Conservation (phyloP, 2,329 filamentous ascomycete genomes). For the Epichloe coenophiala region DNA sequence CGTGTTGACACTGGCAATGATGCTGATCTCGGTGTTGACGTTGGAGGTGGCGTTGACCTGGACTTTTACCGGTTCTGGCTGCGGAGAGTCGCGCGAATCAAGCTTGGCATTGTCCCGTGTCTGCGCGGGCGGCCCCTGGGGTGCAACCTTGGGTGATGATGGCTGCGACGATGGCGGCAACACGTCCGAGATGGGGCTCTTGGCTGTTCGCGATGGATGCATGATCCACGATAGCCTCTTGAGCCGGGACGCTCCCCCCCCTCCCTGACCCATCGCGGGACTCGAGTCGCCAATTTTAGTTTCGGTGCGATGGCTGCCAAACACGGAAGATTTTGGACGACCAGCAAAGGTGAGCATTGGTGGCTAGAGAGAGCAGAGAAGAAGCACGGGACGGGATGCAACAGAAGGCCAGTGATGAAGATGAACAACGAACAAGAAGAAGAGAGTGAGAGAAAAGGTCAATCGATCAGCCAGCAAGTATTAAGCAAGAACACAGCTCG, state of each 20-base stretch:
- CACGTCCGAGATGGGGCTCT: conserved; percentile 28
- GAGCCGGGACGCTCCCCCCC: conserved; percentile 5
- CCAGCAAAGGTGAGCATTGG: conserved; percentile 6
- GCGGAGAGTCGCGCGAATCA: neutral
- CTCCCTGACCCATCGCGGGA: conserved; percentile 1
- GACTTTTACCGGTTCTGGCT: neutral
- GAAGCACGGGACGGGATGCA: neutral
- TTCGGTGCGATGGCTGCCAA: conserved; percentile 4
- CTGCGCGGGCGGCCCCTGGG: neutral
- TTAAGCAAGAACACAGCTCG: neutral
- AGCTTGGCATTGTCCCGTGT: neutral
- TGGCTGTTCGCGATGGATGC: conserved; percentile 10
- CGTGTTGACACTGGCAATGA: too few species aligned
- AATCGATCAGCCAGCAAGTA: neutral
- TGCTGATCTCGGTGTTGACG: neutral
- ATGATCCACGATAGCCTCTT: conserved; percentile 8
- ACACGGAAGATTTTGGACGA: conserved; percentile 4
- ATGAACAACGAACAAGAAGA: neutral
- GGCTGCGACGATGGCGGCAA: conserved; percentile 21
- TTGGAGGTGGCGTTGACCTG: neutral
- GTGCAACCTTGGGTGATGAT: conserved; percentile 2
- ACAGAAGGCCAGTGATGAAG: neutral
- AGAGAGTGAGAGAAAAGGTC: neutral
- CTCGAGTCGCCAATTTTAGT: neutral
- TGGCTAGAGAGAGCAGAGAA: conserved; percentile 1